Base-by-base conservation (phyloP, 192 early-diverging fungal genomes). In the Geranomyces michiganensis region DNA sequence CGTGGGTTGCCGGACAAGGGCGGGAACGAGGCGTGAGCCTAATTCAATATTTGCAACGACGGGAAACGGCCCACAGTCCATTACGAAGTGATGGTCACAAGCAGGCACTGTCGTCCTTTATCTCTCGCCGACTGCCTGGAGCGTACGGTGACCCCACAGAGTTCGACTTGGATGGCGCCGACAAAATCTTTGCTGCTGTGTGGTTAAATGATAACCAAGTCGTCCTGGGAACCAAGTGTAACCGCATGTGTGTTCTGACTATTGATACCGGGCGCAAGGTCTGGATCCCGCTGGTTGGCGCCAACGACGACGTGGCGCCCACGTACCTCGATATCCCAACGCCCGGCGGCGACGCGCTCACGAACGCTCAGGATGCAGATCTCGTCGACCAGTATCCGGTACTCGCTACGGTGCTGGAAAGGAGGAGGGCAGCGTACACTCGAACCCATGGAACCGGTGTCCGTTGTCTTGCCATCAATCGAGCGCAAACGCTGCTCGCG, bases 141-240 rank as follows among this genome's bases (percentile, higher is more conserved):
- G 13, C 61, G 14, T 41, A 27, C 14, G 60, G 53, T 0, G 15
- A 19, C 10, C 66, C 58, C 19, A 24, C 9, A 4, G 41, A 61
- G 10, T 63, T 63, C 15, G 61, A 63, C 27, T 13, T 41, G 19
- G 36, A 31, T 31, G 71, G 72, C 0, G 65, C 68, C 44, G 88
- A 90, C 67, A 90, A 90, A 66, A 65, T 87, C 46, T 90, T 90
- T 74, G 77, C 86, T 14, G 68, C 74, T 1, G 69, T 62, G 13
- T 90, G 88, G 88, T 32, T 90, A 24, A 65, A 75, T 21, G 58
- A 70, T 59, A 73, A 73, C 14, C 73, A 88, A 13, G 78, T 90
- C 22, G 60, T 90, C 6, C 8, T 88, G 26, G 89, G 89, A 36
- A 88, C 89, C 3, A 90, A 90, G 67, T 90, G 89, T 60, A 81